Percentiles rank a stretch among this genome's conserved stretches.
phyloP scores from a whole-genome alignment of 1,284 basidiomycete genomes.

The Pseudozyma hubeiensis region DNA sequence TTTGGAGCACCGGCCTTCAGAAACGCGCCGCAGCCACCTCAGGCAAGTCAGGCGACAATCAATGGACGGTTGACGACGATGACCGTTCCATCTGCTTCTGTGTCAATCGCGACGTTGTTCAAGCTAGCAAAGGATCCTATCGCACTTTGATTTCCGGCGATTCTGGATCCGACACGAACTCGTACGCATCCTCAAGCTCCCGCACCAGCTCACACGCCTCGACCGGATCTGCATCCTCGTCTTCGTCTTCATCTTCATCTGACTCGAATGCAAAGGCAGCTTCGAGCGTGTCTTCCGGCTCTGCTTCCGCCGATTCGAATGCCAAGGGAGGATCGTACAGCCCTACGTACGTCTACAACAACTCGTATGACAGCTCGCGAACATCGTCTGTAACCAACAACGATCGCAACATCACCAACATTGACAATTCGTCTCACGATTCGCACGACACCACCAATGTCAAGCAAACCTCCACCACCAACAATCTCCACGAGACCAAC shows the following conservation, averaged over 20 bases:
- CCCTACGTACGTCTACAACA: slow-evolving; percentile 41
- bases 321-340: slow-evolving; percentile 16
- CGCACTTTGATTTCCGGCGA: slow-evolving; percentile 1
- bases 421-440: slow-evolving; percentile 23
- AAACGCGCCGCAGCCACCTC: slow-evolving; percentile 20
- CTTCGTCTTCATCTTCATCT: slow-evolving; percentile 8
- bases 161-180: neutral
- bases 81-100: slow-evolving; percentile 39
- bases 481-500: slow-evolving; percentile 14
- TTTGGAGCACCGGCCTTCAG: slow-evolving; percentile 14
- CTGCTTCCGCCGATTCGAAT: neutral
- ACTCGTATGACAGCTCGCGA: slow-evolving; percentile 30
- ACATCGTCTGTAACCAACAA: slow-evolving; percentile 25
- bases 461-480: slow-evolving; percentile 10
- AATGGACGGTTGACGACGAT: slow-evolving; percentile 35
- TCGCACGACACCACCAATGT: slow-evolving; percentile 27
- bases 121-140: neutral
- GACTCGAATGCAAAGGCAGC: neutral
- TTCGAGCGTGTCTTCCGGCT: slow-evolving; percentile 8
- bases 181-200: slow-evolving; percentile 8
- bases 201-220: neutral
- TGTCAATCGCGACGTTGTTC: slow-evolving; percentile 21
- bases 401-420: slow-evolving; percentile 18
- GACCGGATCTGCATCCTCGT: neutral
- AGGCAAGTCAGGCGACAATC: slow-evolving; percentile 17